Conservation (phyloP, 108 stramenopile species). For the Fragilariopsis cylindrus region DNA sequence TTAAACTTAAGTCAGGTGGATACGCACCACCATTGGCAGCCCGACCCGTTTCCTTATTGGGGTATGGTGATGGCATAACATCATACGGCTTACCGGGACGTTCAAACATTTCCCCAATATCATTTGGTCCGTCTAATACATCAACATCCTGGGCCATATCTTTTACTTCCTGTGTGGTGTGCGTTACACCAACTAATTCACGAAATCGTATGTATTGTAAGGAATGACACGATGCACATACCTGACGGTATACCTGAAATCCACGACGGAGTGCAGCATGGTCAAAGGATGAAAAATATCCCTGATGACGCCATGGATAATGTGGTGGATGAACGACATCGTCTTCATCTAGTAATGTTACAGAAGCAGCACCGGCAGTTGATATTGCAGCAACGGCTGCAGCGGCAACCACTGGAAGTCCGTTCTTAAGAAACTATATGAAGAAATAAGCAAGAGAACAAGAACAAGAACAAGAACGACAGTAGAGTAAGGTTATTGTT, state of each 20-base stretch:
- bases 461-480: background rate
- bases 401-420: conserved; percentile 22
- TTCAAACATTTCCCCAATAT: conserved; percentile 99
- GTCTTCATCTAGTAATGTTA: conserved; percentile 58
- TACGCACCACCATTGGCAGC: conserved; percentile 97
- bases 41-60: conserved; percentile 95
- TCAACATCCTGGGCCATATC: conserved; percentile 92
- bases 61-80: conserved; percentile 90
- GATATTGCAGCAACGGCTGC: conserved; percentile 23
- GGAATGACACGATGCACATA: conserved; percentile 96
- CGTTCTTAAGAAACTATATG: conserved; percentile 33
- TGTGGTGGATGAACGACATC: conserved; percentile 72
- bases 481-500: no score
- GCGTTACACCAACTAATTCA: conserved; percentile 96
- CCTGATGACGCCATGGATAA: conserved; percentile 80
- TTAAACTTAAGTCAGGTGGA: conserved; percentile 97
- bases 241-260: conserved; percentile 99
- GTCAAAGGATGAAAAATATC: conserved; percentile 84
- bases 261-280: conserved; percentile 95
- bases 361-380: conserved; percentile 35
- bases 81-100: conserved; percentile 97
- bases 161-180: conserved; percentile 91
- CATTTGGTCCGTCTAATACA: conserved; percentile 97
- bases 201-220: conserved; percentile 95
- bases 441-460: background rate